Conservation (phyloP, 2,329 filamentous ascomycete genomes). For the Basipetospora chlamydospora region DNA sequence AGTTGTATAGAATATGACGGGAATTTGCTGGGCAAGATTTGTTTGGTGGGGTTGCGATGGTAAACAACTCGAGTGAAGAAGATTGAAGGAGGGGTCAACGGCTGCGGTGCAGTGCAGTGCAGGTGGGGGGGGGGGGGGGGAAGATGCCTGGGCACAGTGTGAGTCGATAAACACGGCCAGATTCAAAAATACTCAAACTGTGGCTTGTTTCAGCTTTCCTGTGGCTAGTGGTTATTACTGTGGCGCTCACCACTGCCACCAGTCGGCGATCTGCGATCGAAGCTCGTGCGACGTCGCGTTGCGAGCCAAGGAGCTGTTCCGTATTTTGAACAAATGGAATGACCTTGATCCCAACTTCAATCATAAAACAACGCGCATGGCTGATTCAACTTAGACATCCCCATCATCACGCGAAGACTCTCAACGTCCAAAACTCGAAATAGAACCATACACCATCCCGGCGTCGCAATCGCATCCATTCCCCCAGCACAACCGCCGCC, state of each 20-base stretch:
- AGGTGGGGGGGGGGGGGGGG: no score
- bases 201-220: background rate
- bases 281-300: slow-evolving; percentile 3
- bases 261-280: background rate
- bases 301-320: background rate
- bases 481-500: background rate
- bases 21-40: background rate
- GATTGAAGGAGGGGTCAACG: no score
- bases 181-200: no score
- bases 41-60: slow-evolving; percentile 3
- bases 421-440: background rate
- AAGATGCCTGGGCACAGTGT: no score
- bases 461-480: background rate
- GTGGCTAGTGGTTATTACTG: background rate
- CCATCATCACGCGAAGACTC: no score
- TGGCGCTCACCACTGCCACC: background rate
- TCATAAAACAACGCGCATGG: no score
- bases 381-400: no score
- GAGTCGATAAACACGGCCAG: no score
- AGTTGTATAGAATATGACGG: background rate
- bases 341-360: background rate
- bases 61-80: slow-evolving; percentile 6
- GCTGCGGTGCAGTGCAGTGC: no score
- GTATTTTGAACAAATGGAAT: no score
- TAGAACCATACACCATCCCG: no score